Percentiles rank a stretch among this genome's conserved stretches.
Evolutionary conservation across 192 early-diverging fungal genomes (phyloP).

Genomic region (Coemansia sp.): DNA sequence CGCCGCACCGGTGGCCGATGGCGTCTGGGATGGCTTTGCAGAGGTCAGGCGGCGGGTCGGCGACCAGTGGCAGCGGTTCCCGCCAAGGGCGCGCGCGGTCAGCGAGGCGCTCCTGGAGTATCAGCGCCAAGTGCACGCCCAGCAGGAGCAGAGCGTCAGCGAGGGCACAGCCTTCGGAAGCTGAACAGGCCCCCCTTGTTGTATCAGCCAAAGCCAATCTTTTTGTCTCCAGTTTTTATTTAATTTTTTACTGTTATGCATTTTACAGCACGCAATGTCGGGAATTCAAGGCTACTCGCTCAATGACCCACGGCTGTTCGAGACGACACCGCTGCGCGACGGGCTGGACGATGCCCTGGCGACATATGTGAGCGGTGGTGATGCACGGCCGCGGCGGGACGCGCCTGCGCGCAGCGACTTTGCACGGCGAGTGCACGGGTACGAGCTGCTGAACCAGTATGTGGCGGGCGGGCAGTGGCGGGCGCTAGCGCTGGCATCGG

Average conservation of each 20-base stretch:
- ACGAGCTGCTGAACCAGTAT: slow-evolving; percentile 47
- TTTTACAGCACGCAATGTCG: slow-evolving; percentile 12
- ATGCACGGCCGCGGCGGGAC: slow-evolving; percentile 37
- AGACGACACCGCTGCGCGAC: slow-evolving; percentile 30
- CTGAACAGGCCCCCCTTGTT: not conserved
- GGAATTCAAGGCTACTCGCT: slow-evolving; percentile 12
- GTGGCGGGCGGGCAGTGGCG: slow-evolving; percentile 44
- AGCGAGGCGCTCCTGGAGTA: slow-evolving; percentile 29
- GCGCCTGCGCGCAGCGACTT: slow-evolving; percentile 17
- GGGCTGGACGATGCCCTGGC: slow-evolving; percentile 29
- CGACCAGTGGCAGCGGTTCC: slow-evolving; percentile 61
- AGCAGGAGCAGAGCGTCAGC: slow-evolving; percentile 6
- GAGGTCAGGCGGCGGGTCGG: slow-evolving; percentile 60
- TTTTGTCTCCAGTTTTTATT: not conserved
- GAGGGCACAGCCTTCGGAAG: slow-evolving; percentile 29
- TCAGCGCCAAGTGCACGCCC: slow-evolving; percentile 25
- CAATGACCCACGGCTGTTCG: slow-evolving; percentile 39
- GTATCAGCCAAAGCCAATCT: not conserved
- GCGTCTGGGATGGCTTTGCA: slow-evolving; percentile 65
- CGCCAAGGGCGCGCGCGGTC: slow-evolving; percentile 45
- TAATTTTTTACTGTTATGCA: no score
- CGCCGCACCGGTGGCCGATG: slow-evolving; percentile 45
- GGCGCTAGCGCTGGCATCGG: slow-evolving; percentile 31
- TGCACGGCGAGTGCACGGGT: slow-evolving; percentile 17
- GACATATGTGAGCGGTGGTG: slow-evolving; percentile 11